These are phyloP conservation scores for Chimonanthus salicifolius DNA, from an alignment of 164 flowering plant genomes.

Conservation along the genomic window DNA sequence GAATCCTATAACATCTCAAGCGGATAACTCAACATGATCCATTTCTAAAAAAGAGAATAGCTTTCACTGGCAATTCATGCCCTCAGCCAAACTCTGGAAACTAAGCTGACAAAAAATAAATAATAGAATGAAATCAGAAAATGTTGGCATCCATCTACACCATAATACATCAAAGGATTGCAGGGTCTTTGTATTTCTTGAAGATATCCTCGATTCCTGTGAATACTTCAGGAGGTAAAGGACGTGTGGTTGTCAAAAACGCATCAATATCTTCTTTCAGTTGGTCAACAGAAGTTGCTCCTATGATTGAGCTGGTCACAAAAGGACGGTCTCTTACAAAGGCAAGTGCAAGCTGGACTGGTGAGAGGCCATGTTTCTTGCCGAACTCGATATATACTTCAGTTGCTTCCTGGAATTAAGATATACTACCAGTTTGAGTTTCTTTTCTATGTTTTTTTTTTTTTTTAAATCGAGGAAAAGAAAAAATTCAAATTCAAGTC, in stretches of 20 bases:
- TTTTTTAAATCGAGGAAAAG: not conserved
- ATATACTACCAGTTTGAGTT: not conserved
- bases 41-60: not conserved
- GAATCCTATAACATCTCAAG: too few species aligned
- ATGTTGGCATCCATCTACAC: not conserved
- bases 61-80: not conserved
- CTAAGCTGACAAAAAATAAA: not conserved
- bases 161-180: constrained; percentile 20
- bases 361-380: constrained; percentile 65
- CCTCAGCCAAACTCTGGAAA: not conserved
- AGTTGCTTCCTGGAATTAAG: constrained; percentile 72
- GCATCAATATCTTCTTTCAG: constrained; percentile 84
- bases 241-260: constrained; percentile 55
- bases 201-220: constrained; percentile 56
- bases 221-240: constrained; percentile 64
- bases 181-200: constrained; percentile 77
- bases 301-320: constrained; percentile 85
- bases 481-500: not conserved
- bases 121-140: not conserved
- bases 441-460: not conserved
- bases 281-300: constrained; percentile 83
- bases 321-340: constrained; percentile 86
- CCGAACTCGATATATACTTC: constrained; percentile 52
- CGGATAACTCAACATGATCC: too few species aligned
- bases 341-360: constrained; percentile 79